Base-by-base conservation (phyloP, 2,329 filamentous ascomycete species). In the Pseudomassariella vexata region DNA sequence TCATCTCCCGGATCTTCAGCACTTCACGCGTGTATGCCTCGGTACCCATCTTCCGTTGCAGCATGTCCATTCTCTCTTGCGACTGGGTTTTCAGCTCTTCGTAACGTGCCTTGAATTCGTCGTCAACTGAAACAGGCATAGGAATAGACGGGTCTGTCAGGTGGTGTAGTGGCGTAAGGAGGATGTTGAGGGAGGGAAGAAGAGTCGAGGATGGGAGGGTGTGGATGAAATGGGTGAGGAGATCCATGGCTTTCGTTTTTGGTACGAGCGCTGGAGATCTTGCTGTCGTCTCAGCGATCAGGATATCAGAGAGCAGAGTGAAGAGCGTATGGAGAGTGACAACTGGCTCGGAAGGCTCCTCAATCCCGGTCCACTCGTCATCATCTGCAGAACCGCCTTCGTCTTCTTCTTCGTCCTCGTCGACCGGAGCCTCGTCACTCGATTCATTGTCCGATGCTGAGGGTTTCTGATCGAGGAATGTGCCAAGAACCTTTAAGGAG, bases 21-120 rank as follows among this genome's bases (percentile, higher is more conserved):
- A 96, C 68, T 27, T 81, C 71, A 34, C 71, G 68, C n/a, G 89
- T 79, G 60, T 89, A 98, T 40, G 76, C 77, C 1, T 79, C 75
- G 2, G 83, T 86, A 24, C 90, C 92, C 31, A 95, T 68, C 52
- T 85, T 88, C 64, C 81, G 82, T 63, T 95, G 88, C 37, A 98
- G 55, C n/a, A 73, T 63, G 41, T 87, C 83, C 66, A 96, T 79
- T 9, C 89, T 67, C 47, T 90, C 83, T 43, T 82, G 76, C 5
- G 85, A 82, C 36, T 81, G 79, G 24, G 75, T 70, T 45, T 82
- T 78, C 20, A 98, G 66, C 1, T 67, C 67, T 41, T 87, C 82
- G 56, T 89, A 82, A 14, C 70, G 73, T 5, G 71, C 66, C 44
- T 73, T 76, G 65, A 89, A 90, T 1, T 63, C 54, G 35, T 81